Percentiles rank a stretch among this genome's conserved stretches.
Evolutionary conservation across 2,329 filamentous ascomycete genomes (phyloP).

Genomic region (Plectosphaerella sp.): DNA sequence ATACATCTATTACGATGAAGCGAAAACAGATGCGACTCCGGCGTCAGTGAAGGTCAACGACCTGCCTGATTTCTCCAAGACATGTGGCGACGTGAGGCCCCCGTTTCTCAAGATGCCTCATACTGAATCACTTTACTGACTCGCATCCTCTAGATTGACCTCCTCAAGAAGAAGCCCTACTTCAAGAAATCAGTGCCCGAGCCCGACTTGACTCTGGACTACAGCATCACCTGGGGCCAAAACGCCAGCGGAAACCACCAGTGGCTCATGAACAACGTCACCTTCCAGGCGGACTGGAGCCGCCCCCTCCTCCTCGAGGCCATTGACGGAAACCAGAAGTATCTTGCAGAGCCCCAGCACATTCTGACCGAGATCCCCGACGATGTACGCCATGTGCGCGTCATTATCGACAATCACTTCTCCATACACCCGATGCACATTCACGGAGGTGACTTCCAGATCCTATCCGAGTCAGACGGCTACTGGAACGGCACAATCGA

Average conservation of each 20-base stretch:
- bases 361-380: conserved; percentile 6
- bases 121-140: too few species aligned
- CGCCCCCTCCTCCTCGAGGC: conserved; percentile 7
- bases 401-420: conserved; percentile 55
- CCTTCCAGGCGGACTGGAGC: conserved; percentile 7
- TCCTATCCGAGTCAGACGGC: conserved; percentile 32
- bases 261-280: conserved; percentile 7
- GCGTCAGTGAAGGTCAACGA: too few species aligned
- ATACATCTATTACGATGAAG: too few species aligned
- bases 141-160: too few species aligned
- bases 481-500: conserved; percentile 10
- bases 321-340: background rate
- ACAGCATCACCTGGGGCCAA: background rate
- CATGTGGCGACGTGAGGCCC: too few species aligned
- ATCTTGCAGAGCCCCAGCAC: conserved; percentile 6
- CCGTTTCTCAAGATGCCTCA: too few species aligned
- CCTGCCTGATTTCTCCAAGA: too few species aligned
- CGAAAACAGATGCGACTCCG: too few species aligned
- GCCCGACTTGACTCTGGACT: too few species aligned
- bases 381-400: conserved; percentile 36
- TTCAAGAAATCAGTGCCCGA: too few species aligned
- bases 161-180: too few species aligned
- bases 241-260: conserved; percentile 5
- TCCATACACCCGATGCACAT: conserved; percentile 60
- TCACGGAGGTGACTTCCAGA: conserved; percentile 56